Conservation (phyloP, 805 yeast genomes). For the Schizosaccharomyces lindneri region DNA sequence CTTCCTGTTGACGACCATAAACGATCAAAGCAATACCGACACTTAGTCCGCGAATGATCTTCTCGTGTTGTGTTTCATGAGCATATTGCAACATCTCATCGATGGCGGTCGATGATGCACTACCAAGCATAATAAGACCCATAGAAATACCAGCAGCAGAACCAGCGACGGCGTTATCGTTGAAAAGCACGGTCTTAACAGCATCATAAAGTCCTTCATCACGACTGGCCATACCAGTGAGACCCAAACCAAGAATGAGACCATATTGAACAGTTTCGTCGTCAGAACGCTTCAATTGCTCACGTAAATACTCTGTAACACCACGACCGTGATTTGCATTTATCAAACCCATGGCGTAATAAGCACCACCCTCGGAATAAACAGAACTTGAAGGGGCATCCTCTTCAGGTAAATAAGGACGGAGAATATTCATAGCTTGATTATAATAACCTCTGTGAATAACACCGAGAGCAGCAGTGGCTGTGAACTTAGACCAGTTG, state of each 20-base stretch:
- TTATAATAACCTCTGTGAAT: slow-evolving; percentile 85
- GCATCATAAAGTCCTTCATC: slow-evolving; percentile 54
- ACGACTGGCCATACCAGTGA: slow-evolving; percentile 85
- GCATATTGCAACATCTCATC: slow-evolving; percentile 77
- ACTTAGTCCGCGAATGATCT: slow-evolving; percentile 78
- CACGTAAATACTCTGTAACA: slow-evolving; percentile 44
- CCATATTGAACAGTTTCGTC: slow-evolving; percentile 82
- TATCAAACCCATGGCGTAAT: slow-evolving; percentile 76
- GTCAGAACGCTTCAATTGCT: slow-evolving; percentile 36
- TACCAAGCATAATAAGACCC: slow-evolving; percentile 89
- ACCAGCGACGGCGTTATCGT: slow-evolving; percentile 83
- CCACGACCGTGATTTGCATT: slow-evolving; percentile 93
- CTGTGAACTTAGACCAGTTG: slow-evolving; percentile 93
- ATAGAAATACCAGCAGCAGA: slow-evolving; percentile 90
- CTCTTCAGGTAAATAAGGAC: slow-evolving; percentile 72
- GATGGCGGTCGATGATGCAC: slow-evolving; percentile 42
- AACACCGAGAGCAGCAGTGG: slow-evolving; percentile 93
- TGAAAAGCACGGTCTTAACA: slow-evolving; percentile 55
- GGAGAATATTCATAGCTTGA: slow-evolving; percentile 65
- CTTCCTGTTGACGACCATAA: slow-evolving; percentile 64
- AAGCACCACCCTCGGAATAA: slow-evolving; percentile 85
- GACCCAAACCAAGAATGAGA: slow-evolving; percentile 82
- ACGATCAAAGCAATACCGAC: slow-evolving; percentile 68
- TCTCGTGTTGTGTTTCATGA: slow-evolving; percentile 86
- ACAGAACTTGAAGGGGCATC: slow-evolving; percentile 15